These are phyloP conservation scores for Hymenoscyphus linearis DNA, from an alignment of 2,329 filamentous ascomycete genomes.

Conservation along the genomic window DNA sequence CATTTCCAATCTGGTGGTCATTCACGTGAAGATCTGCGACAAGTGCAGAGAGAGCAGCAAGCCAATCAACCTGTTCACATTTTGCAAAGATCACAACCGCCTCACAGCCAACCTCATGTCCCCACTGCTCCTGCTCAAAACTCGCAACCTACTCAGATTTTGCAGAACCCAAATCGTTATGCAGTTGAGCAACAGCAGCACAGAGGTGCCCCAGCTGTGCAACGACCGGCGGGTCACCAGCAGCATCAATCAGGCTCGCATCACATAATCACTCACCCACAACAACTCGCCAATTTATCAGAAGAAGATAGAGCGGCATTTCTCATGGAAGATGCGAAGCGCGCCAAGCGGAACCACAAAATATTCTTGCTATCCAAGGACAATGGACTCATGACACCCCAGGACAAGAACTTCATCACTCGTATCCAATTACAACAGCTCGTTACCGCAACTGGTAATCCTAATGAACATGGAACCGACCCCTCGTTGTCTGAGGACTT, in stretches of 20 bases:
- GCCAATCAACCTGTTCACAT: slow-evolving; percentile 27
- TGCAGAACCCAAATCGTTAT: slow-evolving; percentile 72
- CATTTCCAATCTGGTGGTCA: slow-evolving; percentile 22
- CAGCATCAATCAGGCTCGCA: slow-evolving; percentile 36
- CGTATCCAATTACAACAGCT: slow-evolving; percentile 96
- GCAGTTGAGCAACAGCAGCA: slow-evolving; percentile 39
- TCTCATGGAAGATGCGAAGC: slow-evolving; percentile 84
- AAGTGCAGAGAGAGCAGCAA: slow-evolving; percentile 21
- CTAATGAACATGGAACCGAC: slow-evolving; percentile 74
- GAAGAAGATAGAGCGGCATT: slow-evolving; percentile 82
- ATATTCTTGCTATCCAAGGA: slow-evolving; percentile 90
- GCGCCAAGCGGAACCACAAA: slow-evolving; percentile 97
- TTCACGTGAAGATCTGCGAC: slow-evolving; percentile 23
- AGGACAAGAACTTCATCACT: slow-evolving; percentile 99
- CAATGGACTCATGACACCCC: slow-evolving; percentile 96
- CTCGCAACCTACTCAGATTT: slow-evolving; percentile 64
- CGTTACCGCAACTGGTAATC: slow-evolving; percentile 83
- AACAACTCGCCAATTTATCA: slow-evolving; percentile 70
- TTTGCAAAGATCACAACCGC: slow-evolving; percentile 26
- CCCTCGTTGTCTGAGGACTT: slow-evolving; percentile 86
- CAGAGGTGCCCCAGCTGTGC: slow-evolving; percentile 35
- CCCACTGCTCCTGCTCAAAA: slow-evolving; percentile 40
- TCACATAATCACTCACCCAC: slow-evolving; percentile 60
- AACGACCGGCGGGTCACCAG: slow-evolving; percentile 26
- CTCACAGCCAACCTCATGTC: slow-evolving; percentile 30